Conservation (phyloP, 306 rosid genomes). For the Medicago ruthenica region DNA sequence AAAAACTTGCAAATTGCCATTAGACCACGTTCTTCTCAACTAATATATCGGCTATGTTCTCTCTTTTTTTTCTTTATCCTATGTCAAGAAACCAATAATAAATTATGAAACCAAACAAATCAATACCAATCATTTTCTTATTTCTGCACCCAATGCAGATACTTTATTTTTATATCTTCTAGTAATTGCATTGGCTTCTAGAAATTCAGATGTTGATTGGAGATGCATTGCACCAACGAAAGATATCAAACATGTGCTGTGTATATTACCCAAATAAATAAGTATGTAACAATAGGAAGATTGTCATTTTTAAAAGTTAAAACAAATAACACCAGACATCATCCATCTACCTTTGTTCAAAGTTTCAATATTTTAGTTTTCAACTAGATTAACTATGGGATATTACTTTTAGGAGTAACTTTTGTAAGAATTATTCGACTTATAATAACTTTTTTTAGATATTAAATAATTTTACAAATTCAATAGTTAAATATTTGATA, state of each 20-base stretch:
- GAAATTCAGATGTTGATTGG: conserved; percentile 22
- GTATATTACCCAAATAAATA: conserved; percentile 8
- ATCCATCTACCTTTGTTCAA: conserved; percentile 11
- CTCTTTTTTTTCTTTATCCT: background rate
- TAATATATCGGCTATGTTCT: background rate
- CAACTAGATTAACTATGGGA: background rate
- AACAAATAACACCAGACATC: conserved; percentile 32
- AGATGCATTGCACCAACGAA: conserved; percentile 36
- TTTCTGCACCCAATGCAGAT: conserved; percentile 7
- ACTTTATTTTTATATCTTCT: conserved; percentile 17
- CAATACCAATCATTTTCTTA: conserved; percentile 20
- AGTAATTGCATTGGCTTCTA: conserved; percentile 3
- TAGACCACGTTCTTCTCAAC: conserved; percentile 3
- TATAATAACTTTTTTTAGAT: background rate
- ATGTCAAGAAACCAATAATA: conserved; percentile 4
- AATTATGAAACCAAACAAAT: conserved; percentile 1
- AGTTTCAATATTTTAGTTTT: background rate
- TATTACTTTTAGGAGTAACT: background rate
- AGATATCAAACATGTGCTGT: conserved; percentile 20
- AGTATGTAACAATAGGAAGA: background rate
- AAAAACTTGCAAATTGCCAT: conserved; percentile 35
- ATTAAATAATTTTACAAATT: background rate
- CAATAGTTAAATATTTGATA: background rate
- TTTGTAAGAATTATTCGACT: background rate
- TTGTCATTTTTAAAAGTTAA: conserved; percentile 1